Evolutionary conservation across 768 basidiomycete genomes (phyloP).

Genomic region (Suillus hirtellus): DNA sequence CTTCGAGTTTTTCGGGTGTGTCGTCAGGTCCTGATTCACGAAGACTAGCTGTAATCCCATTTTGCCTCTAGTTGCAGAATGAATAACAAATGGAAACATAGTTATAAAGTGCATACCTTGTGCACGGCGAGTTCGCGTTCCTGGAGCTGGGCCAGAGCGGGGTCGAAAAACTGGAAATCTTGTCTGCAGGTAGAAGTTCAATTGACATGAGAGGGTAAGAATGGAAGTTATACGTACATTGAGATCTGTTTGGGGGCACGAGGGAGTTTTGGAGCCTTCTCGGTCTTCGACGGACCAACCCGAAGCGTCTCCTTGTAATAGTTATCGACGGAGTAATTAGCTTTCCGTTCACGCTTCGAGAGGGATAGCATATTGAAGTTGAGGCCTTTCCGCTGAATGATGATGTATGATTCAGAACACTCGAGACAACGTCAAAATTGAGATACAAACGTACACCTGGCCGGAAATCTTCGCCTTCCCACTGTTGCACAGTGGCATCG

Average conservation of each 20-base stretch:
- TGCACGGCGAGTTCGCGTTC: constrained; percentile 83
- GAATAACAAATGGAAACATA: too few relatives aligned
- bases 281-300: constrained; percentile 72
- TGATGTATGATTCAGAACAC: constrained; percentile 3
- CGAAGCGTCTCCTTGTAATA: constrained; percentile 95
- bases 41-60: constrained; percentile 62
- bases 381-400: constrained; percentile 58
- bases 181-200: constrained; percentile 49
- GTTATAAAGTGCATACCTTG: constrained; percentile 47
- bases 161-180: constrained; percentile 97
- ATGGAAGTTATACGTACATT: constrained; percentile 51
- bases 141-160: constrained; percentile 75
- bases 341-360: constrained; percentile 91
- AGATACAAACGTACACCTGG: constrained; percentile 51
- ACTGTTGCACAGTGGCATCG: constrained; percentile 86
- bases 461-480: constrained; percentile 95
- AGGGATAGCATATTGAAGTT: constrained; percentile 81
- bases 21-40: constrained; percentile 76
- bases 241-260: constrained; percentile 86
- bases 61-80: constrained; percentile 46
- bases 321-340: constrained; percentile 91
- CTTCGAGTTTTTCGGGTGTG: constrained; percentile 82
- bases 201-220: background rate
- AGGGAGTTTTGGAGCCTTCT: constrained; percentile 81
- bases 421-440: background rate